Base-by-base conservation (phyloP, 306 rosid species). In the Vigna radiata region DNA sequence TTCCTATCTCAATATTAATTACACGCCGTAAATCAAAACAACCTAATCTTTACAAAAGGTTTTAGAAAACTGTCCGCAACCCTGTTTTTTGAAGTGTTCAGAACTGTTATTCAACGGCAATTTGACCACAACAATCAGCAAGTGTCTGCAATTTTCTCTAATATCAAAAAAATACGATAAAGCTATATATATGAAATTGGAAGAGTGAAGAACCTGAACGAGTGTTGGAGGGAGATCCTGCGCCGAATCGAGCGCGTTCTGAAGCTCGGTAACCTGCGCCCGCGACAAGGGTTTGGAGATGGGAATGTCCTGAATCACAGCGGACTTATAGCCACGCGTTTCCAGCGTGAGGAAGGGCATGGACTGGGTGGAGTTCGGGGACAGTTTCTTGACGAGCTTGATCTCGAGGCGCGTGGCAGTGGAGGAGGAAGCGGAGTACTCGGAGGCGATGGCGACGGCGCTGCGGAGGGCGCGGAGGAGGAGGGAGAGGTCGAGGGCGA, bases 381-480 rank as follows among this genome's bases (percentile, higher is more conserved):
- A 88, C 0, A 92, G 83, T 78, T 95, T 95, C 85, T 92, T 95
- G 48, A 91, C 99, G 54, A 92, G 84, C 80, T 90, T 95, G 39
- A 95, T 89, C 86, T 90, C 96, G 41, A 95, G 91, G 37, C 92
- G 90, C 50, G 88, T 89, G 23, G 83, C 60, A 16, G 81, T 58
- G 1, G 62, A 17, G 19, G 77, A 36, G 37, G 73, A 80, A 58
- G 77, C 48, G 56, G 73, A 80, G 62, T 83, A 86, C 17, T 88
- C 92, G 19, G 93, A 85, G 77, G 92, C 91, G 4, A 92, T 79
- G 81, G 91, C 80, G 78, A 88, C 97, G 77, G 88, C 88, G 63
- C 98, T 95, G 53, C 96, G 96, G 81, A 95, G 89, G 3, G 97
- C 98, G 29, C 98, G 93, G 27, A 87, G 89, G 71, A 95, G 90